Percentiles rank a stretch among this genome's conserved stretches.
Evolutionary conservation across 1,284 basidiomycete genomes (phyloP).

Genomic region (Cystobasidiaceae sp.): DNA sequence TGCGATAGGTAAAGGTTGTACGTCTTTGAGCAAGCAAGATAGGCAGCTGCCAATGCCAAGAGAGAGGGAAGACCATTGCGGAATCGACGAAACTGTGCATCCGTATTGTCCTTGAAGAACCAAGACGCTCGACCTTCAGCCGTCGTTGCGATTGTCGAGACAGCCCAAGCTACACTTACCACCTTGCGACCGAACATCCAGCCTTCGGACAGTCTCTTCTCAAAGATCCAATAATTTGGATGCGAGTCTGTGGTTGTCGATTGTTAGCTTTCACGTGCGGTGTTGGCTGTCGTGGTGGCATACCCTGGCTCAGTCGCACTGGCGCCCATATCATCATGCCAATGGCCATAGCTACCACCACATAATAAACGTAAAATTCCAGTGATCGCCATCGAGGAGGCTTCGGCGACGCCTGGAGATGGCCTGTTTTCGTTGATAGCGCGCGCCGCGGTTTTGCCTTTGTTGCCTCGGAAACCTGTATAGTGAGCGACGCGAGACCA

Average conservation of each 20-base stretch:
- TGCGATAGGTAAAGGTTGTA: conserved; percentile 52
- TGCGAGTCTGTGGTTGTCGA: conserved; percentile 56
- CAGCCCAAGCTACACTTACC: conserved; percentile 42
- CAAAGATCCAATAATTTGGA: conserved; percentile 66
- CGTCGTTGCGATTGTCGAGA: not conserved
- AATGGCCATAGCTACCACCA: conserved; percentile 60
- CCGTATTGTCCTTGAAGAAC: conserved; percentile 46
- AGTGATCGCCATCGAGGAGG: conserved; percentile 64
- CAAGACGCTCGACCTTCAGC: not conserved
- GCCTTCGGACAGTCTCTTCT: conserved; percentile 56
- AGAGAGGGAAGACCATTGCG: conserved; percentile 45
- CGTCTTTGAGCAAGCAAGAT: conserved; percentile 40
- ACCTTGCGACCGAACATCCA: conserved; percentile 52
- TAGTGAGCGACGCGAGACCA: too few relatives aligned
- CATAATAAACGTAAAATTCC: conserved; percentile 76
- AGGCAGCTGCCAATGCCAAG: conserved; percentile 41
- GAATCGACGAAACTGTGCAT: conserved; percentile 49
- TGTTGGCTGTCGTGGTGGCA: conserved; percentile 44
- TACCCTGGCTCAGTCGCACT: conserved; percentile 67
- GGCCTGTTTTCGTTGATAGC: too few relatives aligned
- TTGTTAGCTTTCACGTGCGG: not conserved
- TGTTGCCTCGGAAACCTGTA: too few relatives aligned
- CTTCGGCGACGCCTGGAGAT: too few relatives aligned
- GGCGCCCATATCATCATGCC: conserved; percentile 78
- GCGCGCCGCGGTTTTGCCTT: too few relatives aligned